Conservation (phyloP, 768 basidiomycete genomes). For the Gautieria morchelliformis region DNA sequence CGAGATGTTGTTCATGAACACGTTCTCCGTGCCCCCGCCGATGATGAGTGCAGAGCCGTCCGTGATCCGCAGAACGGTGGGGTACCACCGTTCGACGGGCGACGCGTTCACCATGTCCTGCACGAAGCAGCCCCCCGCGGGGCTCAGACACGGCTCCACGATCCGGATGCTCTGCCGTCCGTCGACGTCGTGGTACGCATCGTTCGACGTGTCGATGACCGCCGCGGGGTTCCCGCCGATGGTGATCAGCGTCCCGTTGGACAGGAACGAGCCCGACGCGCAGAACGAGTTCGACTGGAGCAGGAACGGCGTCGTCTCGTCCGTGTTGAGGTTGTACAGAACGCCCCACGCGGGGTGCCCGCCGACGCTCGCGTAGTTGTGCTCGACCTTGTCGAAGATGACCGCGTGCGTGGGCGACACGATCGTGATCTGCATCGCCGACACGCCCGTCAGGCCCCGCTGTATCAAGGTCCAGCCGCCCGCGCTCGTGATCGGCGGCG, state of each 20-base stretch:
- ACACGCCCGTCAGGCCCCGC: constrained; percentile 9
- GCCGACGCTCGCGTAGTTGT: constrained; percentile 40
- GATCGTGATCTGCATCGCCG: constrained; percentile 12
- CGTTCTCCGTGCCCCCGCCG: constrained; percentile 13
- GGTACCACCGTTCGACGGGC: constrained; percentile 25
- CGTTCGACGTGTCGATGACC: constrained; percentile 12
- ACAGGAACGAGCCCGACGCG: constrained; percentile 15
- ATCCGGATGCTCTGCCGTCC: constrained; percentile 16
- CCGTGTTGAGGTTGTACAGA: constrained; percentile 26
- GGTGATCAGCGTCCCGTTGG: constrained; percentile 15
- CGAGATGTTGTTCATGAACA: constrained; percentile 15
- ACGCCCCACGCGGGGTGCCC: constrained; percentile 70
- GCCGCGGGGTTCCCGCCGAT: constrained; percentile 18
- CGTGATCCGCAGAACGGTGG: constrained; percentile 19
- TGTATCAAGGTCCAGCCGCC: constrained; percentile 9
- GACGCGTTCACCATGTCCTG: constrained; percentile 9
- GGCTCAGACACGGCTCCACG: constrained; percentile 10
- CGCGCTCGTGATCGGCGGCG: not conserved
- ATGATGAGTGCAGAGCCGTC: constrained; percentile 8
- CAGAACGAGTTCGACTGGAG: constrained; percentile 16
- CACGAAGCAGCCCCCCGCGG: not conserved
- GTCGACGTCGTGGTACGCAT: constrained; percentile 12
- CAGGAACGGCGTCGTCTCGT: constrained; percentile 11
- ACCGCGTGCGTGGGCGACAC: constrained; percentile 11
- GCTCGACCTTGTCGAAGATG: constrained; percentile 14